Evolutionary conservation across 2,329 filamentous ascomycete genomes (phyloP), one percentile per base, ranked within the genome.

Genomic region (Dothidotthia symphoricarpi): DNA sequence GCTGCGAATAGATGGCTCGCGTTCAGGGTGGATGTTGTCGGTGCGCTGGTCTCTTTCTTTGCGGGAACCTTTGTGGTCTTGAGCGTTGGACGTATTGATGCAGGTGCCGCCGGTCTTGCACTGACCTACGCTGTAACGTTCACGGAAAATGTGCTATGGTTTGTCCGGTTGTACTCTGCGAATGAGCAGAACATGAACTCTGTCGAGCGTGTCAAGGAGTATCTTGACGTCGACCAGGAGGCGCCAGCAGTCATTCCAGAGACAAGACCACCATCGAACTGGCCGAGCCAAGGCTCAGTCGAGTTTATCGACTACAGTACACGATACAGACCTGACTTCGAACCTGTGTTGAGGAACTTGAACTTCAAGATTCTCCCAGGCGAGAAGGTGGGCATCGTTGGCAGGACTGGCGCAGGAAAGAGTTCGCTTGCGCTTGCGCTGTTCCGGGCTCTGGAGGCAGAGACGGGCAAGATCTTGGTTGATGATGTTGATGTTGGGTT

Each of bases 181-280:
- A 96, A 97, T 59, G 93, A 98, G 70, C 93, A 98, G 69, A 97
- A 96, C 69, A 97, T 98, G 93, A 98, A 98, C 69, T 91, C 91
- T 3, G 90, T 97, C 32, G 93, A 98, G 70, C 87, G 93, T 59
- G 85, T 98, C 61, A 94, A 95, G 72, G 93, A 98, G 64, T 98
- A 97, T 61, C 78, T 97, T 24, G 88, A 97, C 29, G 86, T 98
- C 1, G 91, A 97, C 55, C 91, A 96, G 65, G 93, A 98, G 69
- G 90, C 93, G 1, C 74, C 78, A 0, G 76, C 86, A 1, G 74
- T 95, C 27, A 78, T 95, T 27, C 82, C 88, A 37, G 82, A 91
- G 42, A 86, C 81, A 49, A 79, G 88, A 17, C 93, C 93, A 6
- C 76, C 85, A 0, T 68, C 76, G 4, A 82, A 86, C 61, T 98